Conservation (phyloP, 2,329 filamentous ascomycete species). For the Alternaria longipes region DNA sequence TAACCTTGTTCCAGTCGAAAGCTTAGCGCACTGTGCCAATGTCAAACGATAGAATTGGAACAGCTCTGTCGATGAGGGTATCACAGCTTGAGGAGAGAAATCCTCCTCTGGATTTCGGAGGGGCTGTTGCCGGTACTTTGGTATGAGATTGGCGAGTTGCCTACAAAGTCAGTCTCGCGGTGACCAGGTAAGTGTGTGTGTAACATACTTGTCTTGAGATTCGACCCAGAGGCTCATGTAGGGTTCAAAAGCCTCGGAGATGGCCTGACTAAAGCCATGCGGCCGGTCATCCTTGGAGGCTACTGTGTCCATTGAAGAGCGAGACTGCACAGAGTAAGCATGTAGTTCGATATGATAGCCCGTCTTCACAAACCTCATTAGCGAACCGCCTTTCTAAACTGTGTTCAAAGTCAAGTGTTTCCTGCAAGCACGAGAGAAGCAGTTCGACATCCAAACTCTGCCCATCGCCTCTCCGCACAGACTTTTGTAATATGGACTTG, state of each 20-base stretch:
- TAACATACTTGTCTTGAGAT: constrained; percentile 77
- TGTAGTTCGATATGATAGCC: background rate
- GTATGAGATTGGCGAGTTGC: constrained; percentile 82
- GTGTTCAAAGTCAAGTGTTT: constrained; percentile 97
- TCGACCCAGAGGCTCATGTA: constrained; percentile 98
- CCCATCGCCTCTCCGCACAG: constrained; percentile 80
- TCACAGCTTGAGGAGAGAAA: constrained; percentile 88
- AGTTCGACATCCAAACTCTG: constrained; percentile 89
- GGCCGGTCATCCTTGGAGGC: constrained; percentile 79
- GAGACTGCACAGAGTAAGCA: constrained; percentile 59
- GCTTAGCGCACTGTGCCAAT: constrained; percentile 91
- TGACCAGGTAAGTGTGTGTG: background rate
- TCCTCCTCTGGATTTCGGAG: constrained; percentile 86
- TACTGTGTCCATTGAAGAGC: constrained; percentile 88
- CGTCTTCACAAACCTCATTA: constrained; percentile 55
- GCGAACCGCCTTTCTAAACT: constrained; percentile 85
- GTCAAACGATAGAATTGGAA: constrained; percentile 97
- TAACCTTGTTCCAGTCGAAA: constrained; percentile 88
- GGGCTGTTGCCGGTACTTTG: constrained; percentile 84
- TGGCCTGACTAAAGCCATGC: constrained; percentile 84
- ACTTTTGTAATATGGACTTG: constrained; percentile 87
- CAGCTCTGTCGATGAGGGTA: constrained; percentile 91
- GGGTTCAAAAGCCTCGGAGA: constrained; percentile 96
- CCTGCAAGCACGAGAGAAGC: constrained; percentile 86
- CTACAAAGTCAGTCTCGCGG: constrained; percentile 35